Conservation (phyloP, 2,329 filamentous ascomycete species). For the Clathrospora elynae region DNA sequence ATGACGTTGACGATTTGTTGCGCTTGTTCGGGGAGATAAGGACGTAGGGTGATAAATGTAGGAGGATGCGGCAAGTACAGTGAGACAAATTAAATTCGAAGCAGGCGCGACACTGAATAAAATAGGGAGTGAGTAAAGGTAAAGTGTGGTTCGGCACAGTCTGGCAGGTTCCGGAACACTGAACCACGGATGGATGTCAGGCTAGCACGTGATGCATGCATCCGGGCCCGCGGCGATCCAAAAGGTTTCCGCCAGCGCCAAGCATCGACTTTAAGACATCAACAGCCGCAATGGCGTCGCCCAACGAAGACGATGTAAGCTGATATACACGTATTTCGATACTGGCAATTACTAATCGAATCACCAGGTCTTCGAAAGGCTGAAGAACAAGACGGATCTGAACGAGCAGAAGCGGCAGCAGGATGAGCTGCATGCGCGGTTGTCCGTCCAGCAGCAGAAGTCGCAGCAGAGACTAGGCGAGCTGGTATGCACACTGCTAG, state of each 20-base stretch:
- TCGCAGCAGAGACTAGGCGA: slow-evolving; percentile 68
- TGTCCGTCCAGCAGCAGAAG: slow-evolving; percentile 63
- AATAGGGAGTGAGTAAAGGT: not conserved
- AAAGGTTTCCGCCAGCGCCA: slow-evolving; percentile 31
- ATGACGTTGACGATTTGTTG: slow-evolving; percentile 5
- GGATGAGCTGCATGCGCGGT: slow-evolving; percentile 63
- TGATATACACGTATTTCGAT: too few species aligned
- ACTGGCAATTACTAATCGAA: slow-evolving; percentile 18
- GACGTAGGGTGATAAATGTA: not conserved
- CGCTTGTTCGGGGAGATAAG: slow-evolving; percentile 9
- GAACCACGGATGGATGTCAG: slow-evolving; percentile 8
- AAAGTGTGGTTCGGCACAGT: not conserved
- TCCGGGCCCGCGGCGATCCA: slow-evolving; percentile 14
- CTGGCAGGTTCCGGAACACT: too few species aligned
- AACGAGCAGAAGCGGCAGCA: slow-evolving; percentile 64
- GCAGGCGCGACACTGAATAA: too few species aligned
- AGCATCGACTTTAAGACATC: slow-evolving; percentile 32
- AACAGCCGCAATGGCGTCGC: slow-evolving; percentile 51
- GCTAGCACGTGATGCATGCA: slow-evolving; percentile 22
- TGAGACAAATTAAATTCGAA: too few species aligned
- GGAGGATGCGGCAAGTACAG: not conserved
- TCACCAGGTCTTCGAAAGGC: slow-evolving; percentile 63
- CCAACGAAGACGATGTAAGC: slow-evolving; percentile 55
- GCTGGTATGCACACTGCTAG: slow-evolving; percentile 61
- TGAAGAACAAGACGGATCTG: slow-evolving; percentile 63